These are phyloP conservation scores for Chlorella sp. DNA, from an alignment of 139 green algal species.

Conservation along the genomic window DNA sequence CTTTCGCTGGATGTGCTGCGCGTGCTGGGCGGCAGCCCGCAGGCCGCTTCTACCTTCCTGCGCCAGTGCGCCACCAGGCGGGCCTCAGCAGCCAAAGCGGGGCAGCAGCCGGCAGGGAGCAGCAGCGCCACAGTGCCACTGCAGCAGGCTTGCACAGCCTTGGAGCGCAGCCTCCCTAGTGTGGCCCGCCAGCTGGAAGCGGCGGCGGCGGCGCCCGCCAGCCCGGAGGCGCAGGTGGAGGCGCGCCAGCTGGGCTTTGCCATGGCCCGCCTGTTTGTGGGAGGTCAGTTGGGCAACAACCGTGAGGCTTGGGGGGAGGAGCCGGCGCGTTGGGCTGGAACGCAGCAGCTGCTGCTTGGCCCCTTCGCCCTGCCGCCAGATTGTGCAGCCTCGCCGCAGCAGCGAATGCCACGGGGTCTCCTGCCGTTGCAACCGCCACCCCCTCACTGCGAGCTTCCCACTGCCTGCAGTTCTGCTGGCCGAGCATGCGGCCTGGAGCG, in stretches of 20 bases:
- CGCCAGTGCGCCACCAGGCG: background rate
- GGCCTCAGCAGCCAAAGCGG: background rate
- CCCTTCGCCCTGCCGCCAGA: too few relatives aligned
- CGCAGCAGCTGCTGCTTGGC: too few relatives aligned
- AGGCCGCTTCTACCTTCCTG: background rate
- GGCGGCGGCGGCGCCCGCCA: background rate
- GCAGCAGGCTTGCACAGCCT: background rate
- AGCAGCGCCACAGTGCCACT: background rate
- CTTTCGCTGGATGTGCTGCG: conserved; percentile 32
- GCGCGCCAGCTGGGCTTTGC: conserved; percentile 1
- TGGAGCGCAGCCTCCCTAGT: background rate
- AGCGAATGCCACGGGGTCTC: background rate
- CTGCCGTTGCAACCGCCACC: background rate
- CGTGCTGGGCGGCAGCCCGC: conserved; percentile 9
- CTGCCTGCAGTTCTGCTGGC: conserved; percentile 17
- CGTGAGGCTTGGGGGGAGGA: too few relatives aligned
- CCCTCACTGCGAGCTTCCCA: background rate
- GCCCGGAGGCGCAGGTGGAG: background rate
- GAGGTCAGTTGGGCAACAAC: background rate
- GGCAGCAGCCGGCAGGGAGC: background rate
- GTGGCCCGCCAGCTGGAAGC: background rate
- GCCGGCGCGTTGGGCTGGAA: too few relatives aligned
- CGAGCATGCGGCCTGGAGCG: conserved; percentile 25
- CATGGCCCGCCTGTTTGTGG: background rate
- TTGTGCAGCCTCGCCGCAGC: background rate